These are phyloP conservation scores for Cylindrotheca fusiformis DNA, from an alignment of 108 stramenopile genomes.

Conservation along the genomic window DNA sequence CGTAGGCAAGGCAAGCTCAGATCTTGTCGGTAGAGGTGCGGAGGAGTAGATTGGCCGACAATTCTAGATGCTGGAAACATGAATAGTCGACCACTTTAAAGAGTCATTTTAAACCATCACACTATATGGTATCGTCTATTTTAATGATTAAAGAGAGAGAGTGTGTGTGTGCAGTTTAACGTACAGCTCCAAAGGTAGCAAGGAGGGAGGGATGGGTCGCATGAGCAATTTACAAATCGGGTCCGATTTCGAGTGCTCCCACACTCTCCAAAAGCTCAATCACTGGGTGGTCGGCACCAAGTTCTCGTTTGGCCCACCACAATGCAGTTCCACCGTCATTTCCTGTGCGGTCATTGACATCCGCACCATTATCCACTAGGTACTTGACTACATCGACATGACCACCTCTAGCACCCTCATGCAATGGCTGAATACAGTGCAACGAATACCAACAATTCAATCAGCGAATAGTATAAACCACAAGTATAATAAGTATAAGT, in stretches of 20 bases:
- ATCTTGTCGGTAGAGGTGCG: no score
- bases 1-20: no score
- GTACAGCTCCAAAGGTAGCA: no score
- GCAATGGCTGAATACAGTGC: slow-evolving; percentile 23
- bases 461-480: background rate
- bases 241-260: slow-evolving; percentile 72
- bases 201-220: no score
- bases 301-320: slow-evolving; percentile 59
- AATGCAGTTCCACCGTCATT: slow-evolving; percentile 58
- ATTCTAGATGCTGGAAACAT: no score
- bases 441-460: no score
- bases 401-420: slow-evolving; percentile 78
- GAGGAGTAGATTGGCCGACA: no score
- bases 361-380: slow-evolving; percentile 70
- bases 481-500: background rate
- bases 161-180: no score
- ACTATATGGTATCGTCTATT: no score
- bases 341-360: slow-evolving; percentile 60
- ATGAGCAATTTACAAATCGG: slow-evolving; percentile 63
- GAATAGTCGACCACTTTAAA: no score
- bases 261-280: slow-evolving; percentile 56
- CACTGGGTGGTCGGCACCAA: slow-evolving; percentile 65
- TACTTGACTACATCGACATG: slow-evolving; percentile 70
- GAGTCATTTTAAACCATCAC: no score
- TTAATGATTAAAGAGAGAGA: no score